Conservation (phyloP, 495 filamentous ascomycete species). For the Podospora pseudopauciseta region DNA sequence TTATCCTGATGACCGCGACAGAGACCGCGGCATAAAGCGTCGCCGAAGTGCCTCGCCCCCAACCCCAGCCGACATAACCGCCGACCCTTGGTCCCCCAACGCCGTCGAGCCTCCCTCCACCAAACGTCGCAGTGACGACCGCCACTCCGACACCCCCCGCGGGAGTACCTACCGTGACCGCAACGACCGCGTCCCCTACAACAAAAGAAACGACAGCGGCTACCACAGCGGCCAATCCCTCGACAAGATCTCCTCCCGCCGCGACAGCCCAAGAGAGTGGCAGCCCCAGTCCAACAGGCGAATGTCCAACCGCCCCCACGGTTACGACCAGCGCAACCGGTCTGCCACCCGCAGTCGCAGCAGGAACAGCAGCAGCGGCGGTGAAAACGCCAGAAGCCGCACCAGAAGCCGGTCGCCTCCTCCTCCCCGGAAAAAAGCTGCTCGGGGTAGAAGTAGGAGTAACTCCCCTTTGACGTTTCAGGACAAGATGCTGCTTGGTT, state of each 20-base stretch:
- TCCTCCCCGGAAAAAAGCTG: neutral
- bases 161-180: neutral
- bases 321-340: neutral
- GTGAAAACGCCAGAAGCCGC: conserved; percentile 1
- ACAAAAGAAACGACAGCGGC: conserved; percentile 32
- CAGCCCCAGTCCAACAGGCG: neutral
- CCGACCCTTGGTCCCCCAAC: conserved; percentile 30
- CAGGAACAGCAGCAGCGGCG: conserved; percentile 8
- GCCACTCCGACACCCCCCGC: neutral
- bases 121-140: conserved; percentile 11
- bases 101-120: conserved; percentile 20
- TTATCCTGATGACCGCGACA: neutral
- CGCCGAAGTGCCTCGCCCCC: neutral
- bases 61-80: conserved; percentile 7
- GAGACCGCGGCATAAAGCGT: neutral
- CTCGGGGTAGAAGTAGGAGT: conserved; percentile 21
- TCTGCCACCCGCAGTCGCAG: conserved; percentile 1
- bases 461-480: conserved; percentile 29
- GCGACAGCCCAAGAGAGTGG: conserved; percentile 18
- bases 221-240: conserved; percentile 33
- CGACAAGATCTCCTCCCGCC: conserved; percentile 16
- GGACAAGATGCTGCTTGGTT: conserved; percentile 22
- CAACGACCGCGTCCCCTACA: conserved; percentile 19
- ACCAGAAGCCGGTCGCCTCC: conserved; percentile 15
- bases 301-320: neutral